Evolutionary conservation across 805 yeast species (phyloP), one percentile per base, ranked within the genome.

Genomic region (Ogataea neopini): DNA sequence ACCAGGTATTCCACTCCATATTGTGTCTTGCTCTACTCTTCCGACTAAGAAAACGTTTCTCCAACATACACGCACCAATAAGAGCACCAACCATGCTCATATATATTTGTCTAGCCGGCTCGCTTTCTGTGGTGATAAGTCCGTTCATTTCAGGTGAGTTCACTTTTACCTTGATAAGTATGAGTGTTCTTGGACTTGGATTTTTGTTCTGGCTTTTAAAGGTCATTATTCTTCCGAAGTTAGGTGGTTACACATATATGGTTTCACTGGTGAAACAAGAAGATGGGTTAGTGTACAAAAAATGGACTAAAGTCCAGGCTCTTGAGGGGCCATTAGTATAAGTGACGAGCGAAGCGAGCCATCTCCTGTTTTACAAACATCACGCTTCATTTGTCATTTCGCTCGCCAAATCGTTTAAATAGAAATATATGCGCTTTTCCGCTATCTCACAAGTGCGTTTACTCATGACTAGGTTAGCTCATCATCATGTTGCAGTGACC

Each of bases 401-500:
- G n/a, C n/a, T n/a, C n/a, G n/a, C n/a, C n/a, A n/a, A n/a, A n/a
- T n/a, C n/a, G n/a, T n/a, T n/a, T n/a, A n/a, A n/a, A n/a, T n/a
- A n/a, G 26, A 35, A 13, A 11, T 5, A 17, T 4, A 13, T 28
- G 6, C 30, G 30, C 30, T 28, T 28, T 6, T n/a, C n/a, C n/a
- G n/a, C n/a, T n/a, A n/a, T n/a, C n/a, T n/a, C n/a, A n/a, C n/a
- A n/a, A n/a, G n/a, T n/a, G n/a, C n/a, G n/a, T n/a, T n/a, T n/a
- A n/a, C n/a, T n/a, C n/a, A n/a, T n/a, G n/a, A n/a, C n/a, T n/a
- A n/a, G n/a, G n/a, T n/a, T n/a, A n/a, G 25, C 22, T 13, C 22
- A 10, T 6, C 3, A 13, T 51, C 43, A 83, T 77, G 84, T 80
- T 4, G 84, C 79, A 37, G 87, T 81, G 2, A 91, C 97, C 32